A percentile compares a stretch with the other conserved stretches of the same genome.
These are phyloP conservation scores for Claviceps maximensis DNA, from an alignment of 2,329 filamentous ascomycete genomes.

Conservation along the genomic window DNA sequence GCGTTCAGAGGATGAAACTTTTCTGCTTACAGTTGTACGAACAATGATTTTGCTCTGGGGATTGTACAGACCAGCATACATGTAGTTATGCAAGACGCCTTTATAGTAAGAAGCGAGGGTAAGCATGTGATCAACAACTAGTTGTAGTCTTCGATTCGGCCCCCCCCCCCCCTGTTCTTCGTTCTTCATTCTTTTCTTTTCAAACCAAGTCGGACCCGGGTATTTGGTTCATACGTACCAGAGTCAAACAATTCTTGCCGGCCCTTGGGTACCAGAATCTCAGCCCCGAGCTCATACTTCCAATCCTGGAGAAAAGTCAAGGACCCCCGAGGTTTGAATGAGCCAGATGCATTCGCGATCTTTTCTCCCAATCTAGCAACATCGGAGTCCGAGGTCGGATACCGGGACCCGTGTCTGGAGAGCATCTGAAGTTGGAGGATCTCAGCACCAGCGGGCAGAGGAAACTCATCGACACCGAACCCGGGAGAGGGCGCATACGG, in stretches of 20 bases:
- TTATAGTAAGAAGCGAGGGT: not conserved
- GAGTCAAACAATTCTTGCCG: conserved; percentile 62
- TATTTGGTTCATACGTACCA: conserved; percentile 17
- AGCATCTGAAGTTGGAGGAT: conserved; percentile 61
- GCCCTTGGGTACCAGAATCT: conserved; percentile 60
- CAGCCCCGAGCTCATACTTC: conserved; percentile 54
- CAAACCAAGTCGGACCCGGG: not conserved
- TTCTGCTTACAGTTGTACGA: conserved; percentile 44
- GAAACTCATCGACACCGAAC: conserved; percentile 61
- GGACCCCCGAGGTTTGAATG: conserved; percentile 41
- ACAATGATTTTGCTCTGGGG: conserved; percentile 60
- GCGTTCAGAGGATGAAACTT: not conserved
- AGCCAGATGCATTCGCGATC: conserved; percentile 38
- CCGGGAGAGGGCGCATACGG: conserved; percentile 60
- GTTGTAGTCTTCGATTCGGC: not conserved
- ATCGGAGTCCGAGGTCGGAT: conserved; percentile 49
- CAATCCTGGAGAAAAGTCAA: conserved; percentile 57
- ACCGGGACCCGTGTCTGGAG: conserved; percentile 59
- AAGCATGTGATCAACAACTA: not conserved
- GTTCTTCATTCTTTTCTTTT: not conserved
- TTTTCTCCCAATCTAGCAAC: conserved; percentile 43
- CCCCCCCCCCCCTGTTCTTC: no score
- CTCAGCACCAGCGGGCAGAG: conserved; percentile 50
- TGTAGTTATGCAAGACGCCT: conserved; percentile 58
- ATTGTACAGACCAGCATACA: conserved; percentile 59